Percentiles rank a stretch among this genome's conserved stretches.
Evolutionary conservation across 192 early-diverging fungal species (phyloP).

Genomic region (Backusella macrospora): DNA sequence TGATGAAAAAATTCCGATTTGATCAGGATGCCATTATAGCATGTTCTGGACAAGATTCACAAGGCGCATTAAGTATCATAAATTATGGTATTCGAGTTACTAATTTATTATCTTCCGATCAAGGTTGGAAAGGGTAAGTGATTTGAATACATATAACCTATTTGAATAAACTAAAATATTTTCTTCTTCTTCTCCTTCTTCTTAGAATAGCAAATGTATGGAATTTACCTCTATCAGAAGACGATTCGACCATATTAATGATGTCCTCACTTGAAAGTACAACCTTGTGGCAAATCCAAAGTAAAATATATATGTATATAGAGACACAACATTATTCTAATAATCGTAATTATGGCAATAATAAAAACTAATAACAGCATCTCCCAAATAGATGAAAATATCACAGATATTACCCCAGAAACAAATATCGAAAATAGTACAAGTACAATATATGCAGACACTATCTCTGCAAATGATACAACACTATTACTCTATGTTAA

Average conservation of each 20-base stretch:
- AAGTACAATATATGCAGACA: slow-evolving; percentile 6
- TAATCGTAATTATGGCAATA: background rate
- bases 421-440: background rate
- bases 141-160: background rate
- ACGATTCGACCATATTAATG: background rate
- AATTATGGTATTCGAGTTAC: background rate
- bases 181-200: background rate
- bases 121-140: slow-evolving; percentile 21
- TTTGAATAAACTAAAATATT: background rate
- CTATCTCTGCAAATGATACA: background rate
- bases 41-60: slow-evolving; percentile 30
- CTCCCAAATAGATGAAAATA: background rate
- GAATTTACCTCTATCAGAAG: slow-evolving; percentile 9
- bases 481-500: background rate
- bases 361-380: background rate
- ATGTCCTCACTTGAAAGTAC: background rate
- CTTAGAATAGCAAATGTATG: slow-evolving; percentile 8
- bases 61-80: slow-evolving; percentile 18
- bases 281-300: background rate
- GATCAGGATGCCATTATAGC: slow-evolving; percentile 15
- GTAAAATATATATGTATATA: background rate
- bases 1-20: background rate
- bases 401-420: background rate
- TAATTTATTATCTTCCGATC: background rate
- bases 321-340: too few species aligned